phyloP scores from a whole-genome alignment of 371 early-diverging fungal species.

The Sanchytrium tribonematis region DNA sequence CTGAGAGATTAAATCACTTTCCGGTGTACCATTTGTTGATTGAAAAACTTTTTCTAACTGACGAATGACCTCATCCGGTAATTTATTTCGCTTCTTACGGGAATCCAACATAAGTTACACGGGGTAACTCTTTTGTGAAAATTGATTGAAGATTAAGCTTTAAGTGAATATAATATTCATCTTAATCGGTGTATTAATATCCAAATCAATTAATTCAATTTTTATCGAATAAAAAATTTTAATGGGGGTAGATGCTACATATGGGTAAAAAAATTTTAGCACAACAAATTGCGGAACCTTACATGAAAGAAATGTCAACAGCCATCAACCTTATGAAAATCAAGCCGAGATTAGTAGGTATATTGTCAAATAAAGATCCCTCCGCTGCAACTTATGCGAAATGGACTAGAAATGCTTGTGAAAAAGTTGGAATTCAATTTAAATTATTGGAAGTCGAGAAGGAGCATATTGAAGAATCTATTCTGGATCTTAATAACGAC shows the following conservation, averaged over 20 bases:
- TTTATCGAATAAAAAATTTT: too few relatives aligned
- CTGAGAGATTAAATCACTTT: neutral
- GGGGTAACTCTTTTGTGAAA: too few relatives aligned
- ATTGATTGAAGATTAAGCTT: too few relatives aligned
- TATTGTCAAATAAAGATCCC: constrained; percentile 78
- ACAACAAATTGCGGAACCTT: neutral
- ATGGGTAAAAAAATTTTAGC: neutral
- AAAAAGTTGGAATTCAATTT: constrained; percentile 60
- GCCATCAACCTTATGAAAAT: too few relatives aligned
- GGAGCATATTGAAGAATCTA: constrained; percentile 49
- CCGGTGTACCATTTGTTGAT: neutral
- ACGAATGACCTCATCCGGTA: neutral
- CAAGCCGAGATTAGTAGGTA: constrained; percentile 60
- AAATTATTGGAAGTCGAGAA: constrained; percentile 52
- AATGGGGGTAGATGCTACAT: neutral
- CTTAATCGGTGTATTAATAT: too few relatives aligned
- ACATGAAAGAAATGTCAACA: neutral
- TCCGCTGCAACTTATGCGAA: constrained; percentile 62
- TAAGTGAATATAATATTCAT: too few relatives aligned
- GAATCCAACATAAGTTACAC: neutral
- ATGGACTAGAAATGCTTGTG: constrained; percentile 68
- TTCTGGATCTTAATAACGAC: constrained; percentile 65
- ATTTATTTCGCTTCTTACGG: neutral
- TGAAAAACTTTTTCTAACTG: neutral
- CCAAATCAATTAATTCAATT: too few relatives aligned